These are phyloP conservation scores for Fraxinus quadrangulata DNA, from an alignment of 257 asterid genomes.

Conservation along the genomic window DNA sequence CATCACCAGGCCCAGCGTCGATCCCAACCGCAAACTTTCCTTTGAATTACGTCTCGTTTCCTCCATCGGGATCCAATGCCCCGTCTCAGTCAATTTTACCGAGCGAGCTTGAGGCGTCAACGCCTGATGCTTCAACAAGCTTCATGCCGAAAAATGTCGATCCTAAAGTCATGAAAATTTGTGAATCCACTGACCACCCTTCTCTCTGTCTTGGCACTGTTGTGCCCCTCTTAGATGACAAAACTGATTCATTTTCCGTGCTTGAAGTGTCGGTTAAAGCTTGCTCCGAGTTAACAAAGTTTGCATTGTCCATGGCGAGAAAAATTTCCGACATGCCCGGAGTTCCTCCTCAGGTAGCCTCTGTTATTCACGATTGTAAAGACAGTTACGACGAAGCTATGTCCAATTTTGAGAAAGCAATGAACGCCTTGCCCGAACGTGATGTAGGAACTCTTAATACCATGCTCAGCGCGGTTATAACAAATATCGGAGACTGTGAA, in stretches of 20 bases:
- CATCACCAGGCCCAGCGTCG: background rate
- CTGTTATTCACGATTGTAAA: conserved; percentile 26
- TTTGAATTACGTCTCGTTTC: background rate
- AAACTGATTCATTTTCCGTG: background rate
- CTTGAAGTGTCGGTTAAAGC: conserved; percentile 26
- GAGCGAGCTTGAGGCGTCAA: background rate
- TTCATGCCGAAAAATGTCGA: background rate
- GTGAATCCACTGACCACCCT: conserved; percentile 38
- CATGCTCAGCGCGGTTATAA: conserved; percentile 33
- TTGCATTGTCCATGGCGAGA: background rate
- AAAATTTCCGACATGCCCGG: conserved; percentile 19
- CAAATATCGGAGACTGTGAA: conserved; percentile 29
- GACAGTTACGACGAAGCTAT: conserved; percentile 29
- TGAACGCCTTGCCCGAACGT: conserved; percentile 5
- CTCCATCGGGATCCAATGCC: background rate
- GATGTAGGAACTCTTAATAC: conserved; percentile 28
- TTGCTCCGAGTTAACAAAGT: conserved; percentile 23
- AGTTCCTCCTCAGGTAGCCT: conserved; percentile 19
- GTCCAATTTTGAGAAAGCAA: conserved; percentile 22
- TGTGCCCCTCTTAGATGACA: conserved; percentile 17
- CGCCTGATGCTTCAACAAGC: background rate
- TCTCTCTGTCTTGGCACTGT: conserved; percentile 34
- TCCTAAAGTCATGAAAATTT: conserved; percentile 23
- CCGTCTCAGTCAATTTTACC: background rate
- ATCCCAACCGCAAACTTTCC: background rate